Evolutionary conservation across 1,139 yeast species (phyloP), one percentile per base, ranked within the genome.

Genomic region (Candida mesenterica): DNA sequence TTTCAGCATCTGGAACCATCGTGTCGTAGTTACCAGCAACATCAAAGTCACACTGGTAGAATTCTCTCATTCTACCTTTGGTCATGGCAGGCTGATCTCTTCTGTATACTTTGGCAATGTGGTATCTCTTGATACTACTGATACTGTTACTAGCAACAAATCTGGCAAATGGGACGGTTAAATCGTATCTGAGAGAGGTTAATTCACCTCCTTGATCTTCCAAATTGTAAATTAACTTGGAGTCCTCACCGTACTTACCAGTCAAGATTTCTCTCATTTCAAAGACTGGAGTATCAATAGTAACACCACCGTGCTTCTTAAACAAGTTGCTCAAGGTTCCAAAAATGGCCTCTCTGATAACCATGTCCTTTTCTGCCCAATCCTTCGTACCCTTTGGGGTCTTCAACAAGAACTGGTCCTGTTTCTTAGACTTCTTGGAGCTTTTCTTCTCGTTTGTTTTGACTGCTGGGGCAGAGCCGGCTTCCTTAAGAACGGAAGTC

Each of bases 1-100:
- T 72, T 65, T 92, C 98, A 6, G 97, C 80, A 60, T 92, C 98
- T 17, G 98, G 96, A 31, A 92, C 94, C 98, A 92, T 92, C 28
- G 81, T 56, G 55, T 92, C 98, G 60, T 85, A 90, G 40, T 62
- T 67, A 37, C 98, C 98, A 24, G 98, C 98, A 55, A 92, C 73
- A 60, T 92, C 98, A 53, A 92, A 86, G 68, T 92, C 98, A 70
- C 98, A 92, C 66, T 92, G 98, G 65, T 92, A 92, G 54, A 92
- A 92, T 63, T 92, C 98, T 75, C 98, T 84, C 98, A 92, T 92
- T 65, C 98, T 80, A 41, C 98, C 98, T 64, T 92, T 92, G 40
- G 97, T 90, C 98, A 92, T 92, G 12, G 98, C 98, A 4, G 98
- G 98, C 64, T 92, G 98, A 60, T 92, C 98, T 66, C 98, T 83